A percentile compares a stretch with the other conserved stretches of the same genome.
These are phyloP conservation scores for Erysiphe pulchra DNA, from an alignment of 2,329 filamentous ascomycete species.

Conservation along the genomic window DNA sequence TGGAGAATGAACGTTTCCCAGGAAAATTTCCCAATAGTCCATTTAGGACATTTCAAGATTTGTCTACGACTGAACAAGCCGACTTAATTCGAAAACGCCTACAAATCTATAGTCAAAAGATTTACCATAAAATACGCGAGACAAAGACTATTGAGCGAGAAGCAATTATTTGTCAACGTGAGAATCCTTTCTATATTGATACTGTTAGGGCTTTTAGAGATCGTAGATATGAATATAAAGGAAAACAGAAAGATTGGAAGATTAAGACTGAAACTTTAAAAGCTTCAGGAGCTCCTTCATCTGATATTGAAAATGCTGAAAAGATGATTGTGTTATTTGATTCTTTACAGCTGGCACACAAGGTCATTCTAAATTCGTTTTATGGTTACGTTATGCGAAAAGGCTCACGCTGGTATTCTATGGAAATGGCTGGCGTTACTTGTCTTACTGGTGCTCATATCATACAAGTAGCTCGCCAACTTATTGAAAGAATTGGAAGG, in stretches of 20 bases:
- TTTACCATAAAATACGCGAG: slow-evolving; percentile 98
- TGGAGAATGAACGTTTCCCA: slow-evolving; percentile 84
- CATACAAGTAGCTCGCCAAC: slow-evolving; percentile 81
- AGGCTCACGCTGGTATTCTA: slow-evolving; percentile 93
- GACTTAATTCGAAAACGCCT: slow-evolving; percentile 60
- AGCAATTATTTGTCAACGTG: slow-evolving; percentile 91
- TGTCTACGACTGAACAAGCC: slow-evolving; percentile 63
- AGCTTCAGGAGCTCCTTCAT: slow-evolving; percentile 45
- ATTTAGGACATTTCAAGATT: slow-evolving; percentile 50
- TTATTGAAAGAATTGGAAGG: slow-evolving; percentile 80
- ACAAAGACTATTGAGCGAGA: slow-evolving; percentile 78
- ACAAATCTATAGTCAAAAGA: slow-evolving; percentile 87
- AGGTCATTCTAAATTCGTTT: slow-evolving; percentile 97
- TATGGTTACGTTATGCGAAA: slow-evolving; percentile 99
- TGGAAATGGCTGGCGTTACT: slow-evolving; percentile 98
- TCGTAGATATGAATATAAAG: slow-evolving; percentile 94
- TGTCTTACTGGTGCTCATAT: slow-evolving; percentile 90
- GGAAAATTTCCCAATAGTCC: slow-evolving; percentile 48
- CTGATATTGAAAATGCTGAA: slow-evolving; percentile 77
- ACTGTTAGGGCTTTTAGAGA: slow-evolving; percentile 93
- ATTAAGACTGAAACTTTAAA: slow-evolving; percentile 78
- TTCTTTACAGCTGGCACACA: slow-evolving; percentile 87
- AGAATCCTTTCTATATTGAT: slow-evolving; percentile 96
- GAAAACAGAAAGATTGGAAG: slow-evolving; percentile 95
- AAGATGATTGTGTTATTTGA: slow-evolving; percentile 98